Percentiles rank a stretch among this genome's conserved stretches.
Conservation (phyloP, 2,329 filamentous ascomycete genomes). For the Beauveria bassiana region DNA sequence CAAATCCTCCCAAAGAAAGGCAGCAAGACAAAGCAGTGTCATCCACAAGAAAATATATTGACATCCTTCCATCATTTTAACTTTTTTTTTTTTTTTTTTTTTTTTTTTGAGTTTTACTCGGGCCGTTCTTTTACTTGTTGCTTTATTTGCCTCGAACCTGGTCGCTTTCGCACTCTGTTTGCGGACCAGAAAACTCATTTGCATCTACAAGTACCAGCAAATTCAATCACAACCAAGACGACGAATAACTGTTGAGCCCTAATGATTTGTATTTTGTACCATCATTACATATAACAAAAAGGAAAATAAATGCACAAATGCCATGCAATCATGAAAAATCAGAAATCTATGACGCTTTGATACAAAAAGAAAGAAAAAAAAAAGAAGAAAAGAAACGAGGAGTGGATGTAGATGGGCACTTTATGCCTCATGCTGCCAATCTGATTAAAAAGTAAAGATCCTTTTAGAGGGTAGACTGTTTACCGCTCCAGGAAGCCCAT, state of each 20-base stretch:
- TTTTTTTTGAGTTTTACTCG: too few species aligned
- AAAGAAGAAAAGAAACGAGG: neutral
- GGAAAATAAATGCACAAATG: constrained; percentile 11
- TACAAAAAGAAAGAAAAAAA: constrained; percentile 8
- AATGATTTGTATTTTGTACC: constrained; percentile 12
- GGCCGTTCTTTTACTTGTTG: neutral
- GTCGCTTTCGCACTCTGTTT: neutral
- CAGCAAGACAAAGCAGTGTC: too few species aligned
- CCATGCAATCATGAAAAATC: constrained; percentile 9
- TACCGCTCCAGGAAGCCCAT: constrained; percentile 11
- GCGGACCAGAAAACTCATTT: neutral
- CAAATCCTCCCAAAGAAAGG: too few species aligned
- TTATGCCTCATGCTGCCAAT: constrained; percentile 7
- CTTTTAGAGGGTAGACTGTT: neutral
- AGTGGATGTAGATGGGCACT: neutral
- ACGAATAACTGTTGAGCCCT: constrained; percentile 6
- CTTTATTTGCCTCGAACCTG: neutral
- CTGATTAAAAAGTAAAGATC: constrained; percentile 3
- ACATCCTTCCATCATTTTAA: too few species aligned
- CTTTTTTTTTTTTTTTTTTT: too few species aligned
- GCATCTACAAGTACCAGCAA: neutral
- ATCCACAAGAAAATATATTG: too few species aligned
- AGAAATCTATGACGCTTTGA: constrained; percentile 13
- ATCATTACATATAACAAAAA: constrained; percentile 12
- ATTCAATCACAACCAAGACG: neutral